These are phyloP conservation scores for Trametes coccinea DNA, from an alignment of 768 basidiomycete genomes.

Conservation along the genomic window DNA sequence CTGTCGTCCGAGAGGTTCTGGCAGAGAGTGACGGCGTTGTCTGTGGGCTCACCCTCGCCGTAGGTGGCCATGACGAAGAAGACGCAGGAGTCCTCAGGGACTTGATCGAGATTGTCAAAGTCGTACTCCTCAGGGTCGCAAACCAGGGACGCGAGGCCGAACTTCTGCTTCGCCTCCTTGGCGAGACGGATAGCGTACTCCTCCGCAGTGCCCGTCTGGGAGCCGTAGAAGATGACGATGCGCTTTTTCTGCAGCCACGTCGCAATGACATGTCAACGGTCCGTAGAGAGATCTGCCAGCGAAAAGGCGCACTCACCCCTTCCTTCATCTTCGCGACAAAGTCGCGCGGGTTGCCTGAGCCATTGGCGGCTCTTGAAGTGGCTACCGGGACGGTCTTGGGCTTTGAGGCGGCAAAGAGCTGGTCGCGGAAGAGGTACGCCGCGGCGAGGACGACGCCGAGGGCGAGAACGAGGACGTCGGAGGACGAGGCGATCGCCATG, in stretches of 20 bases:
- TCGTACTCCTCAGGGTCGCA: constrained; percentile 99
- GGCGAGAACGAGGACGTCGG: constrained; percentile 71
- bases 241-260: constrained; percentile 79
- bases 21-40: constrained; percentile 94
- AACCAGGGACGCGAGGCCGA: constrained; percentile 91
- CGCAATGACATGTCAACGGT: constrained; percentile 2
- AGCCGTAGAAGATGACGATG: constrained; percentile 95
- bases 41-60: constrained; percentile 98
- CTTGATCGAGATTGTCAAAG: constrained; percentile 90
- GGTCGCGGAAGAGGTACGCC: constrained; percentile 82
- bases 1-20: constrained; percentile 86
- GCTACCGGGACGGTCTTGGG: constrained; percentile 54
- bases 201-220: constrained; percentile 97
- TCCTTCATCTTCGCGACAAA: constrained; percentile 95
- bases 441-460: constrained; percentile 77
- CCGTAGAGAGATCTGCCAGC: not conserved
- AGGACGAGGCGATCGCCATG: constrained; percentile 65
- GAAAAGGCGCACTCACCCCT: constrained; percentile 57
- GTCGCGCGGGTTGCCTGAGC: constrained; percentile 89
- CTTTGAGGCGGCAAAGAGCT: constrained; percentile 68
- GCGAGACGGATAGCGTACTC: constrained; percentile 97
- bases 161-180: constrained; percentile 96
- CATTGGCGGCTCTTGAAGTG: constrained; percentile 45
- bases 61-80: constrained; percentile 99
- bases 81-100: constrained; percentile 84